Base-by-base conservation (phyloP, 2,329 filamentous ascomycete species). In the Fusarium sambucinum region DNA sequence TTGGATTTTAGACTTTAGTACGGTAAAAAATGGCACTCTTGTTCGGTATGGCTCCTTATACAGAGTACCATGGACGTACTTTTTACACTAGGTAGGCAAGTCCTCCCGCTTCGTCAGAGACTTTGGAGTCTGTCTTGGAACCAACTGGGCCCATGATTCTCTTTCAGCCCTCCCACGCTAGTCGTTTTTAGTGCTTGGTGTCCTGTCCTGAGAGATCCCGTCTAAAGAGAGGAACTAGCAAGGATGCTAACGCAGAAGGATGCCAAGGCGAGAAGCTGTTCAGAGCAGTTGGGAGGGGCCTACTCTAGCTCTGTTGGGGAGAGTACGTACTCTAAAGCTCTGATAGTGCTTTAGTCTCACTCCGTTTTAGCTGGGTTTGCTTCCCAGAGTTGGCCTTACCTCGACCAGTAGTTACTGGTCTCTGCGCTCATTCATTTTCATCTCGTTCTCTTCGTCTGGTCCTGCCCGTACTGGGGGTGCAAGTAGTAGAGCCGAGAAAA, bases 151-250 rank as follows among this genome's bases (percentile, higher is more conserved):
- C 74, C 72, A 74, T 60, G 58, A 73, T 75, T 74, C 72, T 74
- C 74, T 61, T 76, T 80, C 78, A 80, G 78, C 78, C 78, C 77
- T 79, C 73, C 76, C 70, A 65, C 77, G 75, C 77, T 79, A 79
- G 76, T 72, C 73, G 63, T 59, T 55, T 70, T 71, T 74, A 64
- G 71, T 69, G 71, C 38, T 44, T 73, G 68, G 62, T 45, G 63
- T 70, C 48, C 53, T 56, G 67, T 66, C 69, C 70, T 71, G 66
- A 71, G 69, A 73, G 69, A 75, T 76, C 74, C 75, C 70, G 77
- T 75, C 69, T 69, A 62, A 44, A 75, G 71, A 58, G 68, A 56
- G 50, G 41, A 58, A 57, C 68, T 55, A 66, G 55, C 51, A 41
- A 54, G 53, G 57, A 27, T 58, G 25, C 19, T 62, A 59, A 38